These are phyloP conservation scores for Kazachstania africana DNA, from an alignment of 805 yeast genomes.

Conservation along the genomic window DNA sequence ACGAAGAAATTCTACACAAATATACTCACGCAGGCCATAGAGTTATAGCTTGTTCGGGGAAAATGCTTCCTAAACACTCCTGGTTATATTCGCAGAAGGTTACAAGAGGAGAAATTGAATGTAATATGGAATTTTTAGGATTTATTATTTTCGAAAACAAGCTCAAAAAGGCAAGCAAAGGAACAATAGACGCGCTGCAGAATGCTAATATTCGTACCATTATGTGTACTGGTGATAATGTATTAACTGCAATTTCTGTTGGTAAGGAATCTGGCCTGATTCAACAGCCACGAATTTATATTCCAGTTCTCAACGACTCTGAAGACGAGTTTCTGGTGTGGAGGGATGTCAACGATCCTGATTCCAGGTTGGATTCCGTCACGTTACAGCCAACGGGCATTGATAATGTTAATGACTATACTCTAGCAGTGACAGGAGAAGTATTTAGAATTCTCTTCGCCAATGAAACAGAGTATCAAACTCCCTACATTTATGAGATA, in stretches of 20 bases:
- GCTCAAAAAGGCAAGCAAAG: constrained; percentile 56
- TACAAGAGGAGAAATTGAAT: constrained; percentile 57
- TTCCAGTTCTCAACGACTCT: constrained; percentile 45
- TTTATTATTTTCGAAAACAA: constrained; percentile 89
- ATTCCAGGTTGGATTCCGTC: constrained; percentile 44
- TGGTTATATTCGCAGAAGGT: constrained; percentile 40
- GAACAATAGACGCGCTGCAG: constrained; percentile 46
- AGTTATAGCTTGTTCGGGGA: constrained; percentile 88
- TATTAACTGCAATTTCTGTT: constrained; percentile 88
- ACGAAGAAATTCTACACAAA: constrained; percentile 57
- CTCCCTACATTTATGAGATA: constrained; percentile 39
- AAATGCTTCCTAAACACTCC: constrained; percentile 33
- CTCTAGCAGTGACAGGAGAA: constrained; percentile 87
- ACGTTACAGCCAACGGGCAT: constrained; percentile 41
- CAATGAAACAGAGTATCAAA: constrained; percentile 22
- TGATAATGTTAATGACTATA: constrained; percentile 33
- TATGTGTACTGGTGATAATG: constrained; percentile 98
- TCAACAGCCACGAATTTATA: constrained; percentile 35
- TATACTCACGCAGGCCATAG: constrained; percentile 92
- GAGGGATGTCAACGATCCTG: constrained; percentile 57
- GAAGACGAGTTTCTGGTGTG: constrained; percentile 33
- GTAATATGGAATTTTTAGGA: constrained; percentile 63
- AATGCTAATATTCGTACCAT: constrained; percentile 69
- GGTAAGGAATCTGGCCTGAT: constrained; percentile 74
- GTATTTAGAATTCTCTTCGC: constrained; percentile 67